Evolutionary conservation across 2,329 filamentous ascomycete species (phyloP).

Genomic region (Aureobasidium subglaciale): DNA sequence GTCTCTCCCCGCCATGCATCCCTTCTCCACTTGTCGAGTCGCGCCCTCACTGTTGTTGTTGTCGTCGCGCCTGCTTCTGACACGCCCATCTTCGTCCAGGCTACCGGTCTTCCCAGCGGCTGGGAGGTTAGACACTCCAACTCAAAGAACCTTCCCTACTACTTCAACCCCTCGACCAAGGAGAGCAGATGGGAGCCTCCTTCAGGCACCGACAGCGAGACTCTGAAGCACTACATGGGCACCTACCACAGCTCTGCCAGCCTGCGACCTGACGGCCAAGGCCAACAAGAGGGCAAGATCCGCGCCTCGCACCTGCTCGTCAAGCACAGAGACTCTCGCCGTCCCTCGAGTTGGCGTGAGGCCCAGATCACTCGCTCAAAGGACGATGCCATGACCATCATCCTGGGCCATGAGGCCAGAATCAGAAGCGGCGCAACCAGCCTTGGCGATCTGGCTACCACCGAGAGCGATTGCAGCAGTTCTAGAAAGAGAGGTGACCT

Average conservation of each 20-base stretch:
- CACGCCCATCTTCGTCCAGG: slow-evolving; percentile 5
- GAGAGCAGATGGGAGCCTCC: slow-evolving; percentile 95
- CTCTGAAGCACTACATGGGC: slow-evolving; percentile 91
- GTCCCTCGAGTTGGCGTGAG: slow-evolving; percentile 90
- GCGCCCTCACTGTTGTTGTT: background rate
- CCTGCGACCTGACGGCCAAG: slow-evolving; percentile 30
- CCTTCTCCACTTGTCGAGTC: slow-evolving; percentile 45
- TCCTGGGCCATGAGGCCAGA: slow-evolving; percentile 65
- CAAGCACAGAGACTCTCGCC: slow-evolving; percentile 82
- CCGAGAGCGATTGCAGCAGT: slow-evolving; percentile 92
- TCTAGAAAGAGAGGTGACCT: slow-evolving; percentile 89
- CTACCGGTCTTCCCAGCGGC: slow-evolving; percentile 68
- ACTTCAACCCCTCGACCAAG: slow-evolving; percentile 84
- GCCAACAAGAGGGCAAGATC: slow-evolving; percentile 65
- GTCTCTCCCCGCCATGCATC: slow-evolving; percentile 1
- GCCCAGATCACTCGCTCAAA: slow-evolving; percentile 80
- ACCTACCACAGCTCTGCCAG: slow-evolving; percentile 64
- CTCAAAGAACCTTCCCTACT: slow-evolving; percentile 97
- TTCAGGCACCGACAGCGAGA: slow-evolving; percentile 77
- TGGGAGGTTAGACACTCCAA: slow-evolving; percentile 98
- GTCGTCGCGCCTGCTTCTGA: background rate
- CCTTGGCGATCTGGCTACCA: slow-evolving; percentile 76
- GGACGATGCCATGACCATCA: slow-evolving; percentile 74
- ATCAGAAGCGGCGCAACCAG: slow-evolving; percentile 64
- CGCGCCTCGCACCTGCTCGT: slow-evolving; percentile 86